Conservation (phyloP, 2,329 filamentous ascomycete species). For the Exophiala sideris region DNA sequence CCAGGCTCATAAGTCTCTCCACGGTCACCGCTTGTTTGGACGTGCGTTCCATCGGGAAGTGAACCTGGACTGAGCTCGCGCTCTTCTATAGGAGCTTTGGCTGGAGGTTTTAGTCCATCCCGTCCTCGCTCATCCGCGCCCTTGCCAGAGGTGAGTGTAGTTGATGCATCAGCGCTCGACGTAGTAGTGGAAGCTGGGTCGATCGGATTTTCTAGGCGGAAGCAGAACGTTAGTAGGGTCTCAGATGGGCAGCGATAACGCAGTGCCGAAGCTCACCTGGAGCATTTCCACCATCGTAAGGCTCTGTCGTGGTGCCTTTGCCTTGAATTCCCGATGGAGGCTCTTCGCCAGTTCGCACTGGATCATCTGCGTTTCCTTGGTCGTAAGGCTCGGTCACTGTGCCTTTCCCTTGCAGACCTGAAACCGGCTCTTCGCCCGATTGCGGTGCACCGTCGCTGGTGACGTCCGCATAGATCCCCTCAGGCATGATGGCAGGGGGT, state of each 20-base stretch:
- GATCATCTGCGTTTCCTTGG: constrained; percentile 5
- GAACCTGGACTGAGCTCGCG: constrained; percentile 26
- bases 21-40: constrained; percentile 23
- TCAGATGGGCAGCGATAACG: too few relatives aligned
- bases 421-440: constrained; percentile 18
- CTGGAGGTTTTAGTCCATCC: constrained; percentile 7
- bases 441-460: not conserved
- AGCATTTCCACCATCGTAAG: constrained; percentile 27
- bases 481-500: not conserved
- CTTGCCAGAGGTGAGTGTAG: constrained; percentile 5
- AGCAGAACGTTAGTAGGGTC: not conserved
- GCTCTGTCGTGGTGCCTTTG: constrained; percentile 23
- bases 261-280: constrained; percentile 8
- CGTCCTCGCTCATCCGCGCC: constrained; percentile 2
- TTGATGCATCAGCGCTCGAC: not conserved
- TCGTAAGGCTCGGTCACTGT: constrained; percentile 6
- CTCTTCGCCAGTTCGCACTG: constrained; percentile 20
- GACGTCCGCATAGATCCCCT: not conserved
- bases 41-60: constrained; percentile 26
- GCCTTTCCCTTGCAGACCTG: constrained; percentile 21
- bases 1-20: constrained; percentile 25
- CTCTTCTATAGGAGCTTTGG: constrained; percentile 12
- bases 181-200: constrained; percentile 2
- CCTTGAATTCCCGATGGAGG: constrained; percentile 25
- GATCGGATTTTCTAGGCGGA: not conserved